Conservation (phyloP, 2,329 filamentous ascomycete genomes). For the Stagonosporopsis vannaccii region DNA sequence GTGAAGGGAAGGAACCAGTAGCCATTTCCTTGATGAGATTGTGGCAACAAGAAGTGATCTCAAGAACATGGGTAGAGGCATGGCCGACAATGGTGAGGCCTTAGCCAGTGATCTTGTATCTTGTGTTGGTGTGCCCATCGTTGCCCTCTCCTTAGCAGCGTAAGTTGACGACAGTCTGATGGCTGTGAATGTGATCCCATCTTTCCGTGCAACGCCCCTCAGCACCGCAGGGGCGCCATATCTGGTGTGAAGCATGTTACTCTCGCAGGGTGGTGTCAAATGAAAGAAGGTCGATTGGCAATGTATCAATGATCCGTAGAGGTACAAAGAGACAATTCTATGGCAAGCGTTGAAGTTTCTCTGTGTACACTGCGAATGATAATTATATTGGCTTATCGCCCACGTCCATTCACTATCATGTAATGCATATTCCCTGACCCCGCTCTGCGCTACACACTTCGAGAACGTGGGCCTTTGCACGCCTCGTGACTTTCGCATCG, state of each 20-base stretch:
- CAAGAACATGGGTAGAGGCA: slow-evolving; percentile 40
- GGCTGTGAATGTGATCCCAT: slow-evolving; percentile 10
- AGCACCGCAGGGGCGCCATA: slow-evolving; percentile 17
- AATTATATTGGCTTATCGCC: slow-evolving; percentile 30
- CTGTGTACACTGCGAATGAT: neutral
- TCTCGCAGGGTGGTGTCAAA: neutral
- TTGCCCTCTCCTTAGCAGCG: slow-evolving; percentile 6
- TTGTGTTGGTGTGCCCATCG: slow-evolving; percentile 11
- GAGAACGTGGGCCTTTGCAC: slow-evolving; percentile 24
- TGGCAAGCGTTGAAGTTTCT: neutral
- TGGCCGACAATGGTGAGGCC: slow-evolving; percentile 27
- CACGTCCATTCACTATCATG: slow-evolving; percentile 17
- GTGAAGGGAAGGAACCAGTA: slow-evolving; percentile 50
- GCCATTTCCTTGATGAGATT: slow-evolving; percentile 56
- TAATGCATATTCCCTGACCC: slow-evolving; percentile 24
- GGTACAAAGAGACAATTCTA: neutral
- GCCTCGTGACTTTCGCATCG: slow-evolving; percentile 32
- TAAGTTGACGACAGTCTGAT: slow-evolving; percentile 17
- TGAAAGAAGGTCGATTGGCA: neutral
- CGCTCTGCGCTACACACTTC: slow-evolving; percentile 24
- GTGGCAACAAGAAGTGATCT: slow-evolving; percentile 51
- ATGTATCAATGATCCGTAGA: neutral
- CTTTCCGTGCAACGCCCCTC: slow-evolving; percentile 13
- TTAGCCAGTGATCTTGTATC: slow-evolving; percentile 6
- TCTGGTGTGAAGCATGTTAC: slow-evolving; percentile 11